Percentiles rank a stretch among this genome's conserved stretches.
Conservation (phyloP, 371 early-diverging fungal species). For the Apophysomyces elegans region DNA sequence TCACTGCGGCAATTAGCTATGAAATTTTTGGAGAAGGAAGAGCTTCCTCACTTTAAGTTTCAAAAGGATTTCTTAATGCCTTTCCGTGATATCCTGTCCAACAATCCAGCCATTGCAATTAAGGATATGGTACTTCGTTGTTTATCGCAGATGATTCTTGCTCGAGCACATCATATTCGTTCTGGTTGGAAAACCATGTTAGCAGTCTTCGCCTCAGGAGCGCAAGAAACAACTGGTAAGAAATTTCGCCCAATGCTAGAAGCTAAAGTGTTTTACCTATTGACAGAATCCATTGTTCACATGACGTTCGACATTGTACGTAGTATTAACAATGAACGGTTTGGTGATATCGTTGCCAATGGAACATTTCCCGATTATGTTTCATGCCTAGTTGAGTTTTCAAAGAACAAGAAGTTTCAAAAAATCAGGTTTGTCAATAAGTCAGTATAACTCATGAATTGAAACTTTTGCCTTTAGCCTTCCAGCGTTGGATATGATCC, state of each 20-base stretch:
- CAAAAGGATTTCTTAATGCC: conserved; percentile 95
- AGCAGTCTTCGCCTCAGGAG: conserved; percentile 79
- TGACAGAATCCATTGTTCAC: conserved; percentile 60
- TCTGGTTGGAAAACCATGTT: conserved; percentile 93
- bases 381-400: conserved; percentile 80
- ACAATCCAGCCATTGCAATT: conserved; percentile 76
- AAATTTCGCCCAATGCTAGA: neutral
- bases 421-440: conserved; percentile 42
- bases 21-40: conserved; percentile 94
- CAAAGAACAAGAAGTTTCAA: conserved; percentile 60
- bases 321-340: conserved; percentile 66
- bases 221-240: conserved; percentile 69
- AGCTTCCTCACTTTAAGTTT: conserved; percentile 93
- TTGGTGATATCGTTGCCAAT: conserved; percentile 69
- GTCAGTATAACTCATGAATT: no score
- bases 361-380: conserved; percentile 81
- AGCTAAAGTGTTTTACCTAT: conserved; percentile 7
- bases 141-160: conserved; percentile 87
- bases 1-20: conserved; percentile 92
- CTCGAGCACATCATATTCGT: conserved; percentile 73
- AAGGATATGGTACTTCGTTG: conserved; percentile 93
- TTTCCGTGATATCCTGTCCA: conserved; percentile 84
- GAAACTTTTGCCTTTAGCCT: conserved; percentile 32
- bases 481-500: conserved; percentile 59
- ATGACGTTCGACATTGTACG: conserved; percentile 73